Evolutionary conservation across 1,284 basidiomycete species (phyloP), one percentile per base, ranked within the genome.

Genomic region (Papiliotrema laurentii): DNA sequence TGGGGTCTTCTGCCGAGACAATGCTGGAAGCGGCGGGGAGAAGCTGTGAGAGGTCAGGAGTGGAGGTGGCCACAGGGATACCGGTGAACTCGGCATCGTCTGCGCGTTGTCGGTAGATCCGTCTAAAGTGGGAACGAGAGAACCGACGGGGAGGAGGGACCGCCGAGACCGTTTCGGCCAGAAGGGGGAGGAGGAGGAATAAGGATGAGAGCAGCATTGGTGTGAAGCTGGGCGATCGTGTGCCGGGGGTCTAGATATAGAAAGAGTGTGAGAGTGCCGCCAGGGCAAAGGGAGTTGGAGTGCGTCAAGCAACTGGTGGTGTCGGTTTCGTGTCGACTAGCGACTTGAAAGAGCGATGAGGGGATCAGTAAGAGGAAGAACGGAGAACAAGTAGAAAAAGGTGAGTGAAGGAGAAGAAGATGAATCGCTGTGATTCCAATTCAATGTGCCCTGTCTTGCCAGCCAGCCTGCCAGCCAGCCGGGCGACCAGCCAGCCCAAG

Each of bases 1-100:
- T 11, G 21, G 37, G 18, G 22, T 24, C 36, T 6, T 19, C 28
- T n/a, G 39, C 4, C 24, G 45, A 39, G 10, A 30, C 19, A 5
- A 31, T 36, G 21, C 22, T 10, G 9, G 28, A 7, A 4, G 24
- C 30, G 16, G 26, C 44, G 10, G 46, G 46, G 10, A 47, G 10
- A 5, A 31, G 34, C 21, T 28, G 28, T 9, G 27, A 14, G 10
- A 47, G 14, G n/a, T 24, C 19, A 5, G 25, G 37, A 14, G 46
- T 31, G 14, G 46, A 41, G 22, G 46, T 47, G 18, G 38, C 46
- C 5, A 47, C 46, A 21, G 37, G 37, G 22, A 47, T 47, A 10
- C 38, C 38, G 5, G 38, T 24, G 24, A 10, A 24, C 6, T 21
- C 24, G 9, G 18, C 18, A 11, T 14, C 13, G 9, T 45, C 26